Evolutionary conservation across 129 eudicot genomes (phyloP), one percentile per base, ranked within the genome.

Genomic region (Artemisia annua): DNA sequence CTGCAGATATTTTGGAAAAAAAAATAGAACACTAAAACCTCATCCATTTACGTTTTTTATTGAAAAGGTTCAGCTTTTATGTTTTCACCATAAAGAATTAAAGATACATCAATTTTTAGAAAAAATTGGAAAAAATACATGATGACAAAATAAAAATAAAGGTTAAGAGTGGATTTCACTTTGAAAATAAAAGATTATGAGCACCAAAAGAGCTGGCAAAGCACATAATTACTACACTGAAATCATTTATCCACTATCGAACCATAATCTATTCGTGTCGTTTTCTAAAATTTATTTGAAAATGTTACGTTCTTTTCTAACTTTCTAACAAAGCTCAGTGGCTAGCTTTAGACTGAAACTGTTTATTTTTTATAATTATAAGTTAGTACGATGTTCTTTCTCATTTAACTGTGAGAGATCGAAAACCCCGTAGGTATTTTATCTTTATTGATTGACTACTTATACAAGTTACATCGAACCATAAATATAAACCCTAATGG

Each of bases 191-290:
- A 4, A 35, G 44, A 35, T 35, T 69, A 50, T 60, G 69, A 59
- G 72, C 54, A 20, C 56, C 48, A 32, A 75, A 65, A 75, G 57
- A 75, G 61, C 75, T 63, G 57, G n/a, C 48, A 50, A 52, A 50
- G 58, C 17, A 61, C 64, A 69, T 60, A 48, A 69, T 71, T 60
- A 52, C 64, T 32, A 17, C 64, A 35, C 50, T 69, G 76, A 16
- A 50, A 77, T 69, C 71, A 77, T 68, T 69, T 56, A 70, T 49
- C 75, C 80, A 76, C 70, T 69, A 48, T 19, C 55, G 60, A 59
- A 50, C 69, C 44, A 13, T 30, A 76, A 76, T 48, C 51, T 56
- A 67, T 11, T 35, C 28, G 15, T 43, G 19, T 46, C 18, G 19
- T 14, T 43, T 32, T 2, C 17, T 11, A 3, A 56, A 20, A 55